Evolutionary conservation across 129 eudicot genomes (phyloP).

Genomic region (Saposhnikovia divaricata): DNA sequence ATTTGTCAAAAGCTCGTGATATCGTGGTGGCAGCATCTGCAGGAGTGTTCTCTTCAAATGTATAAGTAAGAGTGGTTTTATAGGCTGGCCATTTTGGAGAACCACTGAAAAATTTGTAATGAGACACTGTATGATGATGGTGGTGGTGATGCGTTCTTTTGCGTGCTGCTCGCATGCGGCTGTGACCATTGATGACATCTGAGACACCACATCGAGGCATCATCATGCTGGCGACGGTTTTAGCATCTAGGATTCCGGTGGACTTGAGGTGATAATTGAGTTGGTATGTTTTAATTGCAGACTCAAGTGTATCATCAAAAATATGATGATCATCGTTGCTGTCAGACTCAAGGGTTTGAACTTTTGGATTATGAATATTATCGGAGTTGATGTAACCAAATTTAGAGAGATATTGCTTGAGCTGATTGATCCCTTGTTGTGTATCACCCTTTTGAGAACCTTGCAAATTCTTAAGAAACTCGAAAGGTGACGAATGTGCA

Average conservation of each 20-base stretch:
- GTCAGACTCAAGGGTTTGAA: background rate
- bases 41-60: background rate
- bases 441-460: slow-evolving; percentile 21
- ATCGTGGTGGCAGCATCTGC: slow-evolving; percentile 2
- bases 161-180: background rate
- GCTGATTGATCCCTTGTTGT: slow-evolving; percentile 12
- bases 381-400: slow-evolving; percentile 17
- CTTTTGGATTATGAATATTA: background rate
- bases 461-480: slow-evolving; percentile 18
- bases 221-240: slow-evolving; percentile 18
- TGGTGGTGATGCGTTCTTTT: background rate
- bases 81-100: slow-evolving; percentile 17
- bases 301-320: slow-evolving; percentile 20
- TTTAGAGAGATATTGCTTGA: slow-evolving; percentile 16
- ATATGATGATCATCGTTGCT: background rate
- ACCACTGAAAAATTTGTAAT: slow-evolving; percentile 11
- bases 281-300: slow-evolving; percentile 23
- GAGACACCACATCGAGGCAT: slow-evolving; percentile 25
- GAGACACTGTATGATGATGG: slow-evolving; percentile 12
- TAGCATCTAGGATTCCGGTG: slow-evolving; percentile 17
- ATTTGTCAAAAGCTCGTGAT: slow-evolving; percentile 15
- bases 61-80: slow-evolving; percentile 5
- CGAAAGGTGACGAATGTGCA: background rate
- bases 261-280: slow-evolving; percentile 21
- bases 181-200: slow-evolving; percentile 17